phyloP scores from a whole-genome alignment of 345 rosid genomes.

The Arabis alpina region DNA sequence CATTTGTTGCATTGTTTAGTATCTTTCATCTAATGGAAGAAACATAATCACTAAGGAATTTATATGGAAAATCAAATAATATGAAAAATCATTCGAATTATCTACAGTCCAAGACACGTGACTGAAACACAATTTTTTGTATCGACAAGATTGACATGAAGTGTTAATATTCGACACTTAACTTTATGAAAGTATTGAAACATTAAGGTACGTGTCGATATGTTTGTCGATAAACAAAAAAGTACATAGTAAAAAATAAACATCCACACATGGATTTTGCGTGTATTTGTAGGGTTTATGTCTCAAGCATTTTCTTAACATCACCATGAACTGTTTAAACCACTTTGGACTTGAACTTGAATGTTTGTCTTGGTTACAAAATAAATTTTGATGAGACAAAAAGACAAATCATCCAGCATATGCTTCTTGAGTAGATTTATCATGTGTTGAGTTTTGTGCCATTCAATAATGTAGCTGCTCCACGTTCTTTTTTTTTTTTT shows the following conservation, averaged over 20 bases:
- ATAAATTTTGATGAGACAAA: background rate
- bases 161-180: background rate
- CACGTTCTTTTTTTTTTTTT: too few relatives aligned
- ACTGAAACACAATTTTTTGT: background rate
- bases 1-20: constrained; percentile 6
- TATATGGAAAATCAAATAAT: background rate
- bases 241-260: constrained; percentile 26
- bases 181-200: constrained; percentile 29
- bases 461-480: constrained; percentile 21
- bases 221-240: constrained; percentile 33
- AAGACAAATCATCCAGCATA: constrained; percentile 11
- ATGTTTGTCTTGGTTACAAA: too few relatives aligned
- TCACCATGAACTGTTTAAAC: background rate
- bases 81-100: background rate
- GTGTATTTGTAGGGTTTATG: background rate
- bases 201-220: constrained; percentile 35
- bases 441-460: constrained; percentile 10
- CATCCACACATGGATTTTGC: background rate
- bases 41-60: background rate
- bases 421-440: constrained; percentile 17
- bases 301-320: constrained; percentile 5
- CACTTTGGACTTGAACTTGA: constrained; percentile 10
- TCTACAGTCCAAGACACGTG: constrained; percentile 8
- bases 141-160: constrained; percentile 29
- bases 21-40: background rate